Conservation (phyloP, 23 red algal genomes). For the Gracilariopsis chorda region DNA sequence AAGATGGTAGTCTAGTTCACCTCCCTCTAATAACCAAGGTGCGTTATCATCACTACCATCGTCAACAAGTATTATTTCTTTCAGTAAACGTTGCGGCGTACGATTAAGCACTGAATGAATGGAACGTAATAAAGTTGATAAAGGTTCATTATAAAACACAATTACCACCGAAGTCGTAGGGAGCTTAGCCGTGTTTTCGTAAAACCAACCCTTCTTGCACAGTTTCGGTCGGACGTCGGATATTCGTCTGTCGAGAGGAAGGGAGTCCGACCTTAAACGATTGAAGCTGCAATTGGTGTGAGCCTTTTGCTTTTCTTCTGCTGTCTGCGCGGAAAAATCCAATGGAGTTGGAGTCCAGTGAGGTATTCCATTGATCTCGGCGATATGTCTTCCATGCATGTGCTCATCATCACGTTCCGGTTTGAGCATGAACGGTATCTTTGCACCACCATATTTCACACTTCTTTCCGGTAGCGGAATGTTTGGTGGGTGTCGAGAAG, state of each 20-base stretch:
- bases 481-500: not conserved
- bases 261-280: constrained; percentile 12
- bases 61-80: constrained; percentile 65
- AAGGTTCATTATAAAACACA: constrained; percentile 61
- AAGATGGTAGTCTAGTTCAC: constrained; percentile 44
- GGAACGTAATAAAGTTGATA: constrained; percentile 32
- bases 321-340: constrained; percentile 40
- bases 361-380: constrained; percentile 9
- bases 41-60: constrained; percentile 67
- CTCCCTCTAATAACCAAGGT: constrained; percentile 42
- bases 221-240: constrained; percentile 32
- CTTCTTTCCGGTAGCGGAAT: not conserved
- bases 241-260: constrained; percentile 21
- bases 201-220: constrained; percentile 45
- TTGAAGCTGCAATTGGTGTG: constrained; percentile 48
- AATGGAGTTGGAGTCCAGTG: constrained; percentile 46
- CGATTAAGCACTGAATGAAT: constrained; percentile 60
- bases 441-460: not conserved
- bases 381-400: constrained; percentile 38
- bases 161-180: constrained; percentile 45
- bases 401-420: not conserved
- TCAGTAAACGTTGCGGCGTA: constrained; percentile 28
- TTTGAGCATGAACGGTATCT: not conserved
- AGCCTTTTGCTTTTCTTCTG: constrained; percentile 24
- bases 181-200: not conserved